phyloP scores from a whole-genome alignment of 1,139 yeast species.

The Candida tropicalis region DNA sequence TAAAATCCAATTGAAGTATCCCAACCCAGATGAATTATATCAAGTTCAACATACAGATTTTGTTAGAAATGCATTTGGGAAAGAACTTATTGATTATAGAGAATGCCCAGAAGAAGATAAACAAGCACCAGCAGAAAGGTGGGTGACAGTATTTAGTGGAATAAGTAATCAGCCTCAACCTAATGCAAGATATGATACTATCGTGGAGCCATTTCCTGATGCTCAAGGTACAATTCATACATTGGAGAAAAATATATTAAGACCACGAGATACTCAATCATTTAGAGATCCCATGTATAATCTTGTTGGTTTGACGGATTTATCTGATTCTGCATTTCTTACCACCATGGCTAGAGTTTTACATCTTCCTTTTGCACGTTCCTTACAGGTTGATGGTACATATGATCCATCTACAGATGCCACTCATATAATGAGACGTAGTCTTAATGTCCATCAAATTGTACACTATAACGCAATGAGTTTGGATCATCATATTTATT shows the following conservation, averaged over 20 bases:
- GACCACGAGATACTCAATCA: slow-evolving; percentile 22
- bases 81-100: slow-evolving; percentile 37
- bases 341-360: slow-evolving; percentile 47
- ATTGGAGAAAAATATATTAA: slow-evolving; percentile 14
- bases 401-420: slow-evolving; percentile 41
- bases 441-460: slow-evolving; percentile 43
- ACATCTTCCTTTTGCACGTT: slow-evolving; percentile 50
- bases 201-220: slow-evolving; percentile 16
- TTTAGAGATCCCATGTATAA: slow-evolving; percentile 35
- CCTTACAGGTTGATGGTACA: slow-evolving; percentile 34
- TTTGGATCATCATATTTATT: slow-evolving; percentile 49
- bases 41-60: slow-evolving; percentile 42
- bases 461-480: slow-evolving; percentile 54
- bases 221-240: slow-evolving; percentile 15
- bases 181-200: slow-evolving; percentile 15
- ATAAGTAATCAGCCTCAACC: slow-evolving; percentile 26
- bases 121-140: slow-evolving; percentile 37
- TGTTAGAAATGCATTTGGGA: slow-evolving; percentile 42
- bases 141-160: slow-evolving; percentile 47
- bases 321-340: slow-evolving; percentile 44
- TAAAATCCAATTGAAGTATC: slow-evolving; percentile 26
- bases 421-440: slow-evolving; percentile 28
- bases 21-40: slow-evolving; percentile 31
- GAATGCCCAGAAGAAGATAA: slow-evolving; percentile 39
- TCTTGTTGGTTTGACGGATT: slow-evolving; percentile 42